Evolutionary conservation across 495 filamentous ascomycete genomes (phyloP), one percentile per base, ranked within the genome.

Genomic region (Aspergillus sclerotiicarbonarius): DNA sequence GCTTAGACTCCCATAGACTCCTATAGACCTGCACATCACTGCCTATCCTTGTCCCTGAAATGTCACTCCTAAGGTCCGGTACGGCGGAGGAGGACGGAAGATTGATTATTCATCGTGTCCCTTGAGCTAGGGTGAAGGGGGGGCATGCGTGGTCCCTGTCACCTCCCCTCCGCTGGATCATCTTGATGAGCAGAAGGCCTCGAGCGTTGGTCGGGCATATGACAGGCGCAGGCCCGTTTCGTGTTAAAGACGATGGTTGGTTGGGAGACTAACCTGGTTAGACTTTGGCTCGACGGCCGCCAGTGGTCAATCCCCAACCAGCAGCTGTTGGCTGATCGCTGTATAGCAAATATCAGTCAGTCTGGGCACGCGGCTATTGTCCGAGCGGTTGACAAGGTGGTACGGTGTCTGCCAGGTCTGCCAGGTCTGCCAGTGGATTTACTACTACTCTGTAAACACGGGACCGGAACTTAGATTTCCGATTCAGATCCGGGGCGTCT

Each of bases 341-440:
- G 48, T 33, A 30, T 48, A 21, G 16, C 16, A 19, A 20, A 9
- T 32, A 45, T 18, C 29, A 19, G 33, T 32, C 39, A 18, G 35
- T n/a, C 47, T 32, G 13, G 19, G n/a, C 30, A 30, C 18, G 56
- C 56, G 56, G 49, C 49, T 58, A 53, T 53, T 58, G 56, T 51
- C 49, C 50, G 56, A 58, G 46, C n/a, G 1, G 37, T 6, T 41
- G 9, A 12, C 13, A 25, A 25, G 10, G 8, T 41, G 37, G 10
- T n/a, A 12, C 37, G 37, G 37, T 15, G 37, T 37, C 10, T 13
- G 35, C 9, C 35, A 37, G 15, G 35, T 37, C 35, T n/a, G n/a
- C n/a, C n/a, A n/a, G n/a, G n/a, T n/a, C n/a, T n/a, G n/a, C n/a
- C n/a, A n/a, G n/a, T n/a, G n/a, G n/a, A n/a, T n/a, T n/a, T n/a